These are phyloP conservation scores for Chamaecyparis obtusa DNA, from an alignment of 75 land plant genomes.

Conservation along the genomic window DNA sequence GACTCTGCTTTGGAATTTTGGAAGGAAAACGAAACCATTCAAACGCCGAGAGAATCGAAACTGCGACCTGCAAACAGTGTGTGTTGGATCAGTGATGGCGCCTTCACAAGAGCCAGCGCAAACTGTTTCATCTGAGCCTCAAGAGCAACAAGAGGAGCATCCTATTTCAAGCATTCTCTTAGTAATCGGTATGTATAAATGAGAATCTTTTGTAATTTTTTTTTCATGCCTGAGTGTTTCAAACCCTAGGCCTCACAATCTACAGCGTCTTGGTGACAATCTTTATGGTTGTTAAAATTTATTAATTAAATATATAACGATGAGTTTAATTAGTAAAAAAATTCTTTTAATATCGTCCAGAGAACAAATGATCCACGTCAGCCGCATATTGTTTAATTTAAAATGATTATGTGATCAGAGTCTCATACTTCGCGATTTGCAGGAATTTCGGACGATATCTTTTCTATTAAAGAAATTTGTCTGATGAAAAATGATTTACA, in stretches of 20 bases:
- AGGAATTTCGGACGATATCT: not conserved
- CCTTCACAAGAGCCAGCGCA: conserved; percentile 25
- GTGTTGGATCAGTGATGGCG: conserved; percentile 21
- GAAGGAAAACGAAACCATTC: too few species aligned
- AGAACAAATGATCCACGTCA: not conserved
- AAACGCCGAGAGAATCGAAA: not conserved
- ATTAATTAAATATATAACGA: too few species aligned
- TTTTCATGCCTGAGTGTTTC: not conserved
- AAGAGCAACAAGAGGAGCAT: not conserved
- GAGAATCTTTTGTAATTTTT: not conserved
- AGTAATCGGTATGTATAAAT: conserved; percentile 35
- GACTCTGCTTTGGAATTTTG: too few species aligned
- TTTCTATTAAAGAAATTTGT: not conserved
- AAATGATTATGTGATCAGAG: not conserved
- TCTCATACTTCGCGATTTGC: not conserved
- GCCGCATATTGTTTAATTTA: not conserved
- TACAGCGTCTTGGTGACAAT: not conserved
- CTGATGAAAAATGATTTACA: not conserved
- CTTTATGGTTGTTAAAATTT: not conserved
- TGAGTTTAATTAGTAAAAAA: not conserved
- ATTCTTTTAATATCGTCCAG: not conserved
- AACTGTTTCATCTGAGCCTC: not conserved
- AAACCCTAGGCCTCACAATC: not conserved
- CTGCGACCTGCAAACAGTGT: not conserved
- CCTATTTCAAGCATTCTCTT: conserved; percentile 49